Conservation (phyloP, 768 basidiomycete genomes). For the Leccinum aurantiacum region DNA sequence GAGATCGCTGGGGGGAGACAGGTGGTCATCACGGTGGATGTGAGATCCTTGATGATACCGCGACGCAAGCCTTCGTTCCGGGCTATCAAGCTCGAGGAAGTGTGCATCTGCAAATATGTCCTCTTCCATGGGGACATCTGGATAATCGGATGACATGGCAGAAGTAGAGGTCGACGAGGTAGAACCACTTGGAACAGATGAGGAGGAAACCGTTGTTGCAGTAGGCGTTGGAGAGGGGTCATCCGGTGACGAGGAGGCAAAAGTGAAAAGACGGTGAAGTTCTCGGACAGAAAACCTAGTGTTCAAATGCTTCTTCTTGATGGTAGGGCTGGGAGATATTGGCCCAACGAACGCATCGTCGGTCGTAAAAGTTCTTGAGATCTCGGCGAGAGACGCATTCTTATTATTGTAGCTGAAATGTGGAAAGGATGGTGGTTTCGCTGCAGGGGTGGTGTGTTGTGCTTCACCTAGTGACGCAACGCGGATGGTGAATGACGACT, state of each 20-base stretch:
- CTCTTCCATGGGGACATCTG: conserved; percentile 23
- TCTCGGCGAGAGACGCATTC: conserved; percentile 20
- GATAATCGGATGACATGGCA: conserved; percentile 11
- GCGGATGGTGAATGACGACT: conserved; percentile 23
- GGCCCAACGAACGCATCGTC: conserved; percentile 23
- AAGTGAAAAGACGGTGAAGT: conserved; percentile 35
- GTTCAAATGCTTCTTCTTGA: conserved; percentile 21
- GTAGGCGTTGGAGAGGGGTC: conserved; percentile 7
- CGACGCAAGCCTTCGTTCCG: conserved; percentile 17
- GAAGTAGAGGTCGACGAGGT: conserved; percentile 15
- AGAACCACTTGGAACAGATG: background rate
- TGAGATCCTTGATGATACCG: conserved; percentile 6
- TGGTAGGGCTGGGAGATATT: conserved; percentile 37
- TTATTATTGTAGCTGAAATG: conserved; percentile 26
- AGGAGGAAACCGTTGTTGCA: background rate
- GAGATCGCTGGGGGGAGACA: conserved; percentile 33
- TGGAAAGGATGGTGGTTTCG: conserved; percentile 12
- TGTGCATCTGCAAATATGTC: conserved; percentile 14
- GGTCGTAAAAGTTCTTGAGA: conserved; percentile 9
- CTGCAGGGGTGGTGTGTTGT: conserved; percentile 1
- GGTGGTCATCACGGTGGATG: background rate
- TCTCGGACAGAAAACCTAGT: conserved; percentile 38
- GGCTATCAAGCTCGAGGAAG: conserved; percentile 19
- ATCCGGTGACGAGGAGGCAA: conserved; percentile 25
- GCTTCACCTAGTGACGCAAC: conserved; percentile 23